Conservation (phyloP, 139 green algal species). For the Diplosphaera chodatii region DNA sequence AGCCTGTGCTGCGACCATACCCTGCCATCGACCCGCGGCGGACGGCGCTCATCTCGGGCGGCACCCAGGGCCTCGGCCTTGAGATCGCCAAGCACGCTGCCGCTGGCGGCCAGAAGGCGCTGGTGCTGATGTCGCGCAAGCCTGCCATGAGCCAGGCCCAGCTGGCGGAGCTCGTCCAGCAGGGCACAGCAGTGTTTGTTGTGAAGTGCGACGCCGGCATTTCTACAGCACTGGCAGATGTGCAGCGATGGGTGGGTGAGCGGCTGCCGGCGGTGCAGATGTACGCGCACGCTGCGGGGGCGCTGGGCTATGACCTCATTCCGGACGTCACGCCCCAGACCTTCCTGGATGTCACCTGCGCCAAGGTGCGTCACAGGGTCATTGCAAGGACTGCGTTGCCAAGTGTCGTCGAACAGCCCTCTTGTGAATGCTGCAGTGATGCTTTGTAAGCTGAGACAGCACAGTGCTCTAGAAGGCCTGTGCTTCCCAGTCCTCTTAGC, state of each 20-base stretch:
- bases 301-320: conserved; percentile 15
- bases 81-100: conserved; percentile 4
- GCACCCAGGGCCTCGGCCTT: conserved; percentile 26
- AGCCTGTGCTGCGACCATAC: background rate
- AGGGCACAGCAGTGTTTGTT: conserved; percentile 12
- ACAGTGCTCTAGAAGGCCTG: too few species aligned
- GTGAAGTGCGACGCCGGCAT: conserved; percentile 2
- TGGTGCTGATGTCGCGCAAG: conserved; percentile 20
- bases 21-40: background rate
- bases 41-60: conserved; percentile 21
- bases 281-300: conserved; percentile 26
- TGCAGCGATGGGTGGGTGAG: conserved; percentile 13
- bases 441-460: too few species aligned
- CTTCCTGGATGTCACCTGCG: background rate
- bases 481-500: too few species aligned
- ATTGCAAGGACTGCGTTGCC: too few species aligned
- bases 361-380: too few species aligned
- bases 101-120: background rate
- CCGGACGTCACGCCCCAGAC: conserved; percentile 5
- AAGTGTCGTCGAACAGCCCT: too few species aligned
- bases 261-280: conserved; percentile 23
- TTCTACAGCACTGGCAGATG: too few species aligned
- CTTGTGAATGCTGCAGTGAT: too few species aligned
- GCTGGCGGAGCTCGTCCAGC: background rate
- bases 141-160: background rate